These are phyloP conservation scores for Blastocystis sp. DNA, from an alignment of 352 stramenopile genomes.

Conservation along the genomic window DNA sequence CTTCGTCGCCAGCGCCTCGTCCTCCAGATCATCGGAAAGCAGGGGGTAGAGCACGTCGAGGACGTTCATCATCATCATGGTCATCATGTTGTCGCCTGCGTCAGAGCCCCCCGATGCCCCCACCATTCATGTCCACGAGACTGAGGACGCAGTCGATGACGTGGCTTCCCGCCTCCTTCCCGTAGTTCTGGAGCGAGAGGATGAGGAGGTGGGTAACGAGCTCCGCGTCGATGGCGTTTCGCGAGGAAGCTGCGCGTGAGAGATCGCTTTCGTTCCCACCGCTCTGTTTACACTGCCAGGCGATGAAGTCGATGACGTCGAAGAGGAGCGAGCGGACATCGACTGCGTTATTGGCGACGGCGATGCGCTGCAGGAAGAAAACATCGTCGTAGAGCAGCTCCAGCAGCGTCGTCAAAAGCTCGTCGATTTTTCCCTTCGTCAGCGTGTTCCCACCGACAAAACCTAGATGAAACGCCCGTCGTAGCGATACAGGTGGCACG, in stretches of 20 bases:
- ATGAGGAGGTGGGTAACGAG: background rate
- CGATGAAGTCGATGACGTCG: background rate
- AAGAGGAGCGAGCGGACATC: background rate
- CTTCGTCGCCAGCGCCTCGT: background rate
- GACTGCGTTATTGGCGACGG: background rate
- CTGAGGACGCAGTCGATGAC: slow-evolving; percentile 17
- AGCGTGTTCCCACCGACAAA: background rate
- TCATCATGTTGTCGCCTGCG: slow-evolving; percentile 30
- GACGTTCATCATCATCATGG: background rate
- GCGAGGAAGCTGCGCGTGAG: background rate
- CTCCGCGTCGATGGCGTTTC: background rate
- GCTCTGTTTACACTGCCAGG: background rate
- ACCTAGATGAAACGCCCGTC: background rate
- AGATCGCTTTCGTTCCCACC: background rate
- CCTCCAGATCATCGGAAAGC: background rate
- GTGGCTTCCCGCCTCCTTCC: background rate
- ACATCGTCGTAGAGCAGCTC: background rate
- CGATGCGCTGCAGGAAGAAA: background rate
- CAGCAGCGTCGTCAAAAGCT: background rate
- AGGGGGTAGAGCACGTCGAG: background rate
- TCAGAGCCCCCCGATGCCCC: background rate
- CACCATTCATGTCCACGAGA: slow-evolving; percentile 33
- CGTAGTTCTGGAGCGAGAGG: background rate
- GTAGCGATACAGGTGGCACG: too few species aligned
- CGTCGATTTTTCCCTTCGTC: background rate